Evolutionary conservation across 495 filamentous ascomycete species (phyloP).

Genomic region (Emericellopsis terricola): DNA sequence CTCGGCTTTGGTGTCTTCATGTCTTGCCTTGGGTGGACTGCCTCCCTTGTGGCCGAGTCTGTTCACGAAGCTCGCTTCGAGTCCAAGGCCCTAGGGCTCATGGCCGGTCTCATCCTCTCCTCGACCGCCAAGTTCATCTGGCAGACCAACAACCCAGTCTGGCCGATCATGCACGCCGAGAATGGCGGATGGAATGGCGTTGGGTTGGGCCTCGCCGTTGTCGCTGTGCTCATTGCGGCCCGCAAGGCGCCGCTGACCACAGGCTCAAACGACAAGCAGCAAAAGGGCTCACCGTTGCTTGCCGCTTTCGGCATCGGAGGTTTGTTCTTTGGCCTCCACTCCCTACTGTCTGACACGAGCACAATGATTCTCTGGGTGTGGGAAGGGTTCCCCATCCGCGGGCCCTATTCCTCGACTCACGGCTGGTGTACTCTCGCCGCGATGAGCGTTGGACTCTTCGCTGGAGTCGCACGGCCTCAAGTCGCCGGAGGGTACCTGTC

Average conservation of each 20-base stretch:
- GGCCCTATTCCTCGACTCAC: constrained; percentile 77
- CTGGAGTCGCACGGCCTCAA: constrained; percentile 54
- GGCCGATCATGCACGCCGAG: constrained; percentile 74
- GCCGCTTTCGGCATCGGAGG: constrained; percentile 66
- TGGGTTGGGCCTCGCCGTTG: constrained; percentile 55
- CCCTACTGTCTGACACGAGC: constrained; percentile 86
- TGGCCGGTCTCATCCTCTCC: constrained; percentile 67
- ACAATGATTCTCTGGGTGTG: constrained; percentile 99
- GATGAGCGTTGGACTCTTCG: constrained; percentile 72
- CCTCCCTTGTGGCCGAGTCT: constrained; percentile 61
- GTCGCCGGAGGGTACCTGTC: constrained; percentile 64
- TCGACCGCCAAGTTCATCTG: constrained; percentile 84
- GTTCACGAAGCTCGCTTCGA: constrained; percentile 61
- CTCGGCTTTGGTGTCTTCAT: constrained; percentile 64
- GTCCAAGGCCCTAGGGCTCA: constrained; percentile 60
- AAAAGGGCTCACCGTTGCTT: constrained; percentile 48
- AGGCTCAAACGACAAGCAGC: constrained; percentile 22
- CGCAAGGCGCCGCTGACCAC: constrained; percentile 34
- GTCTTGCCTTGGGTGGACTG: constrained; percentile 66
- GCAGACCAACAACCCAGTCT: constrained; percentile 93
- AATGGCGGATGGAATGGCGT: constrained; percentile 91
- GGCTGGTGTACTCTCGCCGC: constrained; percentile 66
- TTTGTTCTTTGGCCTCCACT: constrained; percentile 81
- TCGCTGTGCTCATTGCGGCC: constrained; percentile 56
- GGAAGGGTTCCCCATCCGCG: constrained; percentile 87